Evolutionary conservation across 2,329 filamentous ascomycete genomes (phyloP), one percentile per base, ranked within the genome.

Genomic region (Fusarium acutatum): DNA sequence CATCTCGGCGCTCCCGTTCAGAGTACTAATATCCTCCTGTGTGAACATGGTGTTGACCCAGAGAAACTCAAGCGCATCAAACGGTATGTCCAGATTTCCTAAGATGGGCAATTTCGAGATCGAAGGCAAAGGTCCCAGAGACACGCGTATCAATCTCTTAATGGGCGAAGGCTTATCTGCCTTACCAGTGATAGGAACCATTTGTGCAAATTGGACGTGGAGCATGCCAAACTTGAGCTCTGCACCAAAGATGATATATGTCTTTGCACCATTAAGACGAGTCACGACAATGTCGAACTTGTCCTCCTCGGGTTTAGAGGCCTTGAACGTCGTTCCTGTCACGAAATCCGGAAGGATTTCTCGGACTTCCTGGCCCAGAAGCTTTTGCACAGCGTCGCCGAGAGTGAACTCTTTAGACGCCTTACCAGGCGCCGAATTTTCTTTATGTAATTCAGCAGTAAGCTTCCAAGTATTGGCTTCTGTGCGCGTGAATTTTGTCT

Each of bases 361-460:
- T 7, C 1, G 22, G 4, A 56, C 37, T 6, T 56, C 53, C 0
- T 44, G 53, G 0, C 53, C 53, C 8, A 56, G 0, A 0, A 56
- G 37, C 11, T 32, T 56, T 0, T 56, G 15, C 8, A 56, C 53
- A 15, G 53, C 53, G 3, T 56, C 53, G 0, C 53, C 53, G 12
- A 56, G 53, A 1, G 53, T 43, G 6, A 56, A 56, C 22, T 43
- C 17, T 0, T 32, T 32, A 0, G 53, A 56, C 2, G 20, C 12
- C 11, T 20, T 9, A 0, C 37, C 37, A 24, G 1, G 22, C 0
- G 15, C 2, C 0, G 15, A 12, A 0, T 0, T 32, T 7, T 56
- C 37, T 0, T 56, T 0, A 1, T 56, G 37, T 0, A 56, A 0
- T 0, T 5, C 0, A 0, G 53, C 53, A 24, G 15, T 32, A 0